Percentiles rank a stretch among this genome's conserved stretches.
Evolutionary conservation across 441 rosid species (phyloP).

Genomic region (Pelargonium myrrhifolium): DNA sequence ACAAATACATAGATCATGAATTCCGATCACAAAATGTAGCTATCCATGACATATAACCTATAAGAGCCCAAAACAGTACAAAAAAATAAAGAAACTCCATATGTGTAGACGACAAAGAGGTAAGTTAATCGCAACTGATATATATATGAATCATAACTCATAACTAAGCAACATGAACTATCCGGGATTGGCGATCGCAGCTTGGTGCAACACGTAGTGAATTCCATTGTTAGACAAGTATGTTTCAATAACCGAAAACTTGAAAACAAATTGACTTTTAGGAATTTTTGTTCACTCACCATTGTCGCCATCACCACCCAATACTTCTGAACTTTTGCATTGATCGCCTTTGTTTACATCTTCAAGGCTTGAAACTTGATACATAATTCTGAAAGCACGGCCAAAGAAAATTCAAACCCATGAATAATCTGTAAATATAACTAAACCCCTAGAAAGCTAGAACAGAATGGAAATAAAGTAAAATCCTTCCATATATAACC

Average conservation of each 20-base stretch:
- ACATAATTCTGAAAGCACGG: background rate
- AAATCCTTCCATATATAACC: background rate
- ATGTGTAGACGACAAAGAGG: background rate
- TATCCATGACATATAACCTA: background rate
- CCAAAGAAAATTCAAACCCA: background rate
- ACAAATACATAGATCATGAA: background rate
- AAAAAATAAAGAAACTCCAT: background rate
- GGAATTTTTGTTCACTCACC: slow-evolving; percentile 14
- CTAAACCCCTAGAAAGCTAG: too few species aligned
- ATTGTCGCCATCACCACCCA: slow-evolving; percentile 16
- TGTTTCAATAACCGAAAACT: background rate
- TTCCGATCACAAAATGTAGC: slow-evolving; percentile 1
- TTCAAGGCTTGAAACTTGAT: slow-evolving; percentile 12
- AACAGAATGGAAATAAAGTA: background rate
- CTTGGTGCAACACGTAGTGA: background rate
- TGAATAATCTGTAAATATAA: background rate
- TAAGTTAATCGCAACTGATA: background rate
- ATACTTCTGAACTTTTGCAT: slow-evolving; percentile 13
- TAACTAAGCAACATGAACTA: background rate
- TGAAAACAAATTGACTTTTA: background rate
- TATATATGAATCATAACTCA: background rate
- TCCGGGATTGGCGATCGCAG: background rate
- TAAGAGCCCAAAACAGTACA: background rate
- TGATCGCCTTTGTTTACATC: slow-evolving; percentile 8
- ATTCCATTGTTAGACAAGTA: background rate